Base-by-base conservation (phyloP, 2,329 filamentous ascomycete species). In the Talaromyces albobiverticillius region DNA sequence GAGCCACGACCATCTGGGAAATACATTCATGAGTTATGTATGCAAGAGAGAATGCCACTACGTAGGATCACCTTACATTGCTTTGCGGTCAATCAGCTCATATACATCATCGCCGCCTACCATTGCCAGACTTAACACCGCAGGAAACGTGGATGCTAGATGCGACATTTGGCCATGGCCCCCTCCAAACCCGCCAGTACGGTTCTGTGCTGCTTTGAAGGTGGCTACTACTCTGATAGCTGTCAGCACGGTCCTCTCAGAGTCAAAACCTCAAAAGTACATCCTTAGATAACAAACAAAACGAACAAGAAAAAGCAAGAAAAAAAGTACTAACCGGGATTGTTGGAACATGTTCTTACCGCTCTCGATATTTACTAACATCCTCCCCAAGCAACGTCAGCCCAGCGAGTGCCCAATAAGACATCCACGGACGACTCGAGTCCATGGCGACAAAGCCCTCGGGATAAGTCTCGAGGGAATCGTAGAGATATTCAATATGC, bases 131-230 rank as follows among this genome's bases (percentile, higher is more conserved):
- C 88, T 84, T 55, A 99, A 81, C 18, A 95, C 75, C 38, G 87
- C 82, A 46, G 92, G 91, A 78, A 97, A 99, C 1, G 89, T 90
- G 45, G 89, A 87, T 54, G 94, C 94, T 61, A 94, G 82, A 72
- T 99, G 94, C 51, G 90, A 91, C 61, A 83, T 80, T 68, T 97
- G 94, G 25, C 93, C 91, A 70, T 91, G 88, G n/a, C 94, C 92
- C 59, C 93, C 94, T 50, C 91, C 94, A 69, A 96, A 96, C 2
- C 94, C 94, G 48, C 94, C 94, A 14, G 79, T 79, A 20, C 78
- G 71, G 70, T 96, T 95, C 73, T 97, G 94, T 73, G 93, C 86
- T 42, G 89, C 84, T 46, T 79, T 80, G 48, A 94, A 86, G 6
- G 92, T 96, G 57, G 85, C 82, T 48, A 89, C 76, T 55, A 93